Evolutionary conservation across 2,329 filamentous ascomycete genomes (phyloP).

Genomic region (Fusarium marasasianum): DNA sequence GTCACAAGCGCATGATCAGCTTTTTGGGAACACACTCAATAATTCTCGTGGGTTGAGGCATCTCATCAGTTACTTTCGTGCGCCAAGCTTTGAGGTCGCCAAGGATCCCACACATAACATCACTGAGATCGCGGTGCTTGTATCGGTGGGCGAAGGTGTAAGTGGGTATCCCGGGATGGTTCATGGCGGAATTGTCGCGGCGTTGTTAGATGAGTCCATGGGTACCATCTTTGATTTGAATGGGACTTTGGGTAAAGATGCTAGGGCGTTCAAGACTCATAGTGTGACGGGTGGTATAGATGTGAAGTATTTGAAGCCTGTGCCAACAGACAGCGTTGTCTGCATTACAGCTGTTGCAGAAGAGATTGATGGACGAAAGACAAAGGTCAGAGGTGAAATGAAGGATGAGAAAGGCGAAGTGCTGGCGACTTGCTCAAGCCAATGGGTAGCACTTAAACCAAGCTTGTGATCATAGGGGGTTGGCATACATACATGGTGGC

Average conservation of each 20-base stretch:
- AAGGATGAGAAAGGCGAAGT: constrained; percentile 43
- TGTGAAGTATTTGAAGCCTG: constrained; percentile 48
- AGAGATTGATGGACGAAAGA: constrained; percentile 48
- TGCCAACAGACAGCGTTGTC: constrained; percentile 44
- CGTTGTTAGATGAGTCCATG: constrained; percentile 51
- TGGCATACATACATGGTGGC: neutral
- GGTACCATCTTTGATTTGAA: constrained; percentile 51
- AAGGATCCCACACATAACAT: constrained; percentile 41
- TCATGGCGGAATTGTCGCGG: constrained; percentile 50
- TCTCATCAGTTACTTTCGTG: constrained; percentile 49
- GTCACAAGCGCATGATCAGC: constrained; percentile 44
- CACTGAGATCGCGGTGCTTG: constrained; percentile 44
- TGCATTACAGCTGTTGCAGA: constrained; percentile 47
- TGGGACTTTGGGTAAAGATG: constrained; percentile 44
- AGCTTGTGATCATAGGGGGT: constrained; percentile 37
- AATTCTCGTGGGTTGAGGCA: constrained; percentile 43
- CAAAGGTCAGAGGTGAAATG: constrained; percentile 44
- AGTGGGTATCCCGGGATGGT: constrained; percentile 47
- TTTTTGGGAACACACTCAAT: constrained; percentile 48
- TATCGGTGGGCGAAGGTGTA: constrained; percentile 47
- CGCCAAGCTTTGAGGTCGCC: constrained; percentile 38
- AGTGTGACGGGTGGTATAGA: constrained; percentile 50
- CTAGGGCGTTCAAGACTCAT: constrained; percentile 39
- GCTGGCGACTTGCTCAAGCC: constrained; percentile 45
- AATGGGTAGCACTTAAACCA: constrained; percentile 47